phyloP scores from a whole-genome alignment of 345 rosid genomes.

The Rhodamnia rubescens region DNA sequence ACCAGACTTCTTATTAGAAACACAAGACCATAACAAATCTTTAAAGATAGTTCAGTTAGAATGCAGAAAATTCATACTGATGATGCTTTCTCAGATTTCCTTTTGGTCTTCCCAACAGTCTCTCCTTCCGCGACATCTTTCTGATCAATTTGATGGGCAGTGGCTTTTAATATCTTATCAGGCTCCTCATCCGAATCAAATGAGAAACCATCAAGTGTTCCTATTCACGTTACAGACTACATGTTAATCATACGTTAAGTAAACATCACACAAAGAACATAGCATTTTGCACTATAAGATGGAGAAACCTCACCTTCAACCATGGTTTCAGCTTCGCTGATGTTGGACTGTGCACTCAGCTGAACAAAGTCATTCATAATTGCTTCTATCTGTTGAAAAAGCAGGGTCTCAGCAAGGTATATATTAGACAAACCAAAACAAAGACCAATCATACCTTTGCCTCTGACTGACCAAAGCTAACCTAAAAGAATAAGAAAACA shows the following conservation, averaged over 20 bases:
- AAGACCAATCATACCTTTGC: constrained; percentile 56
- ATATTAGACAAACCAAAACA: background rate
- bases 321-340: constrained; percentile 85
- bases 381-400: constrained; percentile 64
- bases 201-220: constrained; percentile 79
- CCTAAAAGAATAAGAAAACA: constrained; percentile 33
- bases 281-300: background rate
- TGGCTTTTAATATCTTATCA: constrained; percentile 40
- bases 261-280: background rate
- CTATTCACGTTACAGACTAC: constrained; percentile 13
- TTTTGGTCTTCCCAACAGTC: constrained; percentile 36
- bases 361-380: constrained; percentile 90
- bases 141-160: constrained; percentile 36
- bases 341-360: constrained; percentile 74
- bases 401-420: background rate
- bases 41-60: background rate
- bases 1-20: background rate
- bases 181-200: constrained; percentile 84
- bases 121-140: constrained; percentile 39
- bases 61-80: constrained; percentile 33
- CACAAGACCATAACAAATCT: background rate
- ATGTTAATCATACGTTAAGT: background rate
- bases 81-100: constrained; percentile 44
- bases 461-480: constrained; percentile 79
- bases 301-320: constrained; percentile 57